Evolutionary conservation across 1,284 basidiomycete genomes (phyloP).

Genomic region (Cutaneotrichosporon dermatis): DNA sequence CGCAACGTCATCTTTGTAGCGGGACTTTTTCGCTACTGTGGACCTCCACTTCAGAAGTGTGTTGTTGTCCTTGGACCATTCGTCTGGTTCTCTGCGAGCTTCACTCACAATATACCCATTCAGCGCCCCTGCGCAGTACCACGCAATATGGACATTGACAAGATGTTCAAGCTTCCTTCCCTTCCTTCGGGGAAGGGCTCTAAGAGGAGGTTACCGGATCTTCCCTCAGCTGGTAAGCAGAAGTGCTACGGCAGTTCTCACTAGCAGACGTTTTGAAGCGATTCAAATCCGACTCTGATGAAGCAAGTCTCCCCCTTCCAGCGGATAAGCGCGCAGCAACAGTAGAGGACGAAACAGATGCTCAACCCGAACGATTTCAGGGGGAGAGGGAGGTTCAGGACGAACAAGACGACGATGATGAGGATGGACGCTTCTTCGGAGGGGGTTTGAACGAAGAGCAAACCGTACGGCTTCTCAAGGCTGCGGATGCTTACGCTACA

Average conservation of each 20-base stretch:
- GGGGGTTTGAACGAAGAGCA: slow-evolving; percentile 84
- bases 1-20: no score
- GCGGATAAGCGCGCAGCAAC: background rate
- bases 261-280: slow-evolving; percentile 12
- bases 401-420: slow-evolving; percentile 67
- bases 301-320: no score
- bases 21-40: background rate
- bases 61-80: no score
- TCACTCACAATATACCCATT: no score
- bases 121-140: background rate
- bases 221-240: slow-evolving; percentile 58
- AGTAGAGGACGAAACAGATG: background rate
- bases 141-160: slow-evolving; percentile 43
- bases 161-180: slow-evolving; percentile 46
- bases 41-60: background rate
- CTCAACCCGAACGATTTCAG: background rate
- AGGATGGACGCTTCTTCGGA: slow-evolving; percentile 89
- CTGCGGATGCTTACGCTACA: slow-evolving; percentile 11
- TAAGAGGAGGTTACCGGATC: slow-evolving; percentile 77
- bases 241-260: background rate
- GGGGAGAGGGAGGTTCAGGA: background rate
- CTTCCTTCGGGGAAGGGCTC: slow-evolving; percentile 51
- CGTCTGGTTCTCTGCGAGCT: no score
- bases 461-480: slow-evolving; percentile 60
- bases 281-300: slow-evolving; percentile 8